Conservation (phyloP, 2,329 filamentous ascomycete genomes). For the Sclerotinia minor region DNA sequence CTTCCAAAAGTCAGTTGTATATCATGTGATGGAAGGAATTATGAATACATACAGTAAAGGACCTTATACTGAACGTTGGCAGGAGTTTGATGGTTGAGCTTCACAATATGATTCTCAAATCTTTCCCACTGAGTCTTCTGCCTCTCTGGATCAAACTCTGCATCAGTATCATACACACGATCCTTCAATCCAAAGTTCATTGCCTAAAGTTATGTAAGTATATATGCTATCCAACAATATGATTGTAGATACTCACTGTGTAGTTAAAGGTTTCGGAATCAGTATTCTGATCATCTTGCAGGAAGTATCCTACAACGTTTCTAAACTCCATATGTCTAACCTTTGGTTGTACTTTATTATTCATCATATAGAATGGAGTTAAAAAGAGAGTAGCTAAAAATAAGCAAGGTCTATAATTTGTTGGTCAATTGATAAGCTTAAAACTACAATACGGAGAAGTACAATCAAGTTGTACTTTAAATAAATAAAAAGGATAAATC, state of each 20-base stretch:
- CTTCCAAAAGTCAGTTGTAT: constrained; percentile 29
- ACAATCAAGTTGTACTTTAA: not conserved
- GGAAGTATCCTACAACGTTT: constrained; percentile 62
- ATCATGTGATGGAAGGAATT: constrained; percentile 15
- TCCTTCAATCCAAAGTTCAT: constrained; percentile 67
- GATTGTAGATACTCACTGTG: constrained; percentile 61
- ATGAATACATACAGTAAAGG: constrained; percentile 49
- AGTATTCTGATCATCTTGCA: constrained; percentile 62
- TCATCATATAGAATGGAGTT: constrained; percentile 36
- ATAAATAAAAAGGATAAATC: not conserved
- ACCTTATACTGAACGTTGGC: constrained; percentile 61
- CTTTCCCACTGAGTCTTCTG: constrained; percentile 61
- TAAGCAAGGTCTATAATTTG: constrained; percentile 31
- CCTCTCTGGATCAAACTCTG: constrained; percentile 45
- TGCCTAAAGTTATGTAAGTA: constrained; percentile 46
- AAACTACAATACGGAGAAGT: not conserved
- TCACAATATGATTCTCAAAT: constrained; percentile 58
- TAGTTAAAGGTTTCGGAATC: constrained; percentile 62
- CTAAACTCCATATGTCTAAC: constrained; percentile 49
- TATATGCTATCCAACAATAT: constrained; percentile 42
- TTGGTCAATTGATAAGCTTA: not conserved
- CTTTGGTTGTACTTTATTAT: constrained; percentile 27
- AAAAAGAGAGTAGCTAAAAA: constrained; percentile 35
- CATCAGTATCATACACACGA: constrained; percentile 57
- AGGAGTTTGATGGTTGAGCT: constrained; percentile 51